Evolutionary conservation across 2,329 filamentous ascomycete species (phyloP).

Genomic region (Cordyceps pruinosa): DNA sequence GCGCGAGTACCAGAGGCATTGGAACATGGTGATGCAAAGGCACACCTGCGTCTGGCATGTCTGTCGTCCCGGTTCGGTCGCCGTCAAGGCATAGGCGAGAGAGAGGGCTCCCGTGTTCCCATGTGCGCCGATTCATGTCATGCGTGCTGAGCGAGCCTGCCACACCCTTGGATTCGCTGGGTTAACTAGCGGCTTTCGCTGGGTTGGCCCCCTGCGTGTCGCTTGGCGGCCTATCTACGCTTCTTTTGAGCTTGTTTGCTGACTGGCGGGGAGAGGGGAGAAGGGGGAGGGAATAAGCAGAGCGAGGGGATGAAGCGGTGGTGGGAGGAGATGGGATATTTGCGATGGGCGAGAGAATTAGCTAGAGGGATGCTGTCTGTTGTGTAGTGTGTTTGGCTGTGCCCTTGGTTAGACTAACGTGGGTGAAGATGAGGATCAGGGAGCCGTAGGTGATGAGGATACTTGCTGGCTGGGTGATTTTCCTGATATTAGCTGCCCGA

Average conservation of each 20-base stretch:
- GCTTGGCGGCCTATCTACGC: not conserved
- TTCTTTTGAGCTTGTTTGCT: conserved; percentile 9
- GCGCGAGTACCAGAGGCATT: not conserved
- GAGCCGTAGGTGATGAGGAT: too few relatives aligned
- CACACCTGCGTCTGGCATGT: not conserved
- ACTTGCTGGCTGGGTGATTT: too few relatives aligned
- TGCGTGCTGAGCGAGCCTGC: not conserved
- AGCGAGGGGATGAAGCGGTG: not conserved
- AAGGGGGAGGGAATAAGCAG: not conserved
- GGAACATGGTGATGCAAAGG: not conserved
- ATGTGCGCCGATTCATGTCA: not conserved
- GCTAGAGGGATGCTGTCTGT: too few relatives aligned
- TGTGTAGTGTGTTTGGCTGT: too few relatives aligned
- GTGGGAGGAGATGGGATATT: too few relatives aligned
- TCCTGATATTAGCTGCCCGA: too few relatives aligned
- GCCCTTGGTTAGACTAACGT: too few relatives aligned
- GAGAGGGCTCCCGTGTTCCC: too few relatives aligned
- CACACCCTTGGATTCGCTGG: not conserved
- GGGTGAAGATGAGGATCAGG: too few relatives aligned
- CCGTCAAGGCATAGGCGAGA: not conserved
- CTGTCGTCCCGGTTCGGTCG: not conserved
- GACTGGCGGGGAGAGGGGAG: not conserved
- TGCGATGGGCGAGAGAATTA: too few relatives aligned
- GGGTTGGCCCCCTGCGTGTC: not conserved
- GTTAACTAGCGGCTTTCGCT: conserved; percentile 5